Evolutionary conservation across 2,329 filamentous ascomycete genomes (phyloP).

Genomic region (Geosmithia flava): DNA sequence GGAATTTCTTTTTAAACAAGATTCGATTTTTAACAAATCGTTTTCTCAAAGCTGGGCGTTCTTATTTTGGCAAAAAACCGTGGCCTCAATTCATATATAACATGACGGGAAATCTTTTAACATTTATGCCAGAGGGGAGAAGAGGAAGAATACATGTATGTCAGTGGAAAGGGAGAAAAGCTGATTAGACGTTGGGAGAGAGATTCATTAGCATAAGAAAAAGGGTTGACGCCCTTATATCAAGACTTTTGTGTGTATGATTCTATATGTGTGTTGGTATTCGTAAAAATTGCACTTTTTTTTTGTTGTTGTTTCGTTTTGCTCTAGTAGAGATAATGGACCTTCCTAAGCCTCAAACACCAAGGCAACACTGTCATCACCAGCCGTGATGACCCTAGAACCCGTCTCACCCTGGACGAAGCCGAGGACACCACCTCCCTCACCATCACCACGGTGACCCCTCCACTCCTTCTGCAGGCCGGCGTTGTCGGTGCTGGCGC

Average conservation of each 20-base stretch:
- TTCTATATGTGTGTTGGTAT: too few species aligned
- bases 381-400: conserved; percentile 71
- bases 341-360: conserved; percentile 47
- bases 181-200: too few species aligned
- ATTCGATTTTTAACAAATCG: neutral
- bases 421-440: conserved; percentile 77
- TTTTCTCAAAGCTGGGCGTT: neutral
- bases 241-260: too few species aligned
- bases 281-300: neutral
- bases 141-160: neutral
- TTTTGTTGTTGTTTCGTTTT: conserved; percentile 6
- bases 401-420: conserved; percentile 77
- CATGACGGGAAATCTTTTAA: neutral
- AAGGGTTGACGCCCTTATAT: too few species aligned
- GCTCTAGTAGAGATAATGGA: too few species aligned
- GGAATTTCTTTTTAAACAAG: neutral
- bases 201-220: too few species aligned
- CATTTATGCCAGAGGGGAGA: neutral
- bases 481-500: conserved; percentile 29
- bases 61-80: neutral
- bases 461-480: conserved; percentile 80
- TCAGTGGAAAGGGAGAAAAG: too few species aligned
- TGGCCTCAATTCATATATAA: neutral
- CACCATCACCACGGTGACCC: conserved; percentile 74
- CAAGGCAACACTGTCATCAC: conserved; percentile 66